Evolutionary conservation across 2,329 filamentous ascomycete species (phyloP), one percentile per base, ranked within the genome.

Genomic region (Emergomyces africanus): DNA sequence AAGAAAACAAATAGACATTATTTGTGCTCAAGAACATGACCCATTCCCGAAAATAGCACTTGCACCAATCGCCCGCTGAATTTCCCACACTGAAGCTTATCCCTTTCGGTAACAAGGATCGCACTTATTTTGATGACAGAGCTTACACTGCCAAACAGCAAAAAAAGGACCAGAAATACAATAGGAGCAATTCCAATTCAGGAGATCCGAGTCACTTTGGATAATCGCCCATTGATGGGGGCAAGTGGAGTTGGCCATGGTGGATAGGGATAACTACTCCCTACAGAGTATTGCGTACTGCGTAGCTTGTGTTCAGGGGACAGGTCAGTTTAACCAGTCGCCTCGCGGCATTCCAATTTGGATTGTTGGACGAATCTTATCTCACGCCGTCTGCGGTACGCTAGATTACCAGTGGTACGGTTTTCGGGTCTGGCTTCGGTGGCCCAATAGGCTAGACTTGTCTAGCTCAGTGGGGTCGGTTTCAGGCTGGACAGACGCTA

Each of bases 101-200:
- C 30, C 25, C 33, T 53, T 53, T 39, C 33, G 71, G 66, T 74
- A 69, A 66, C 72, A 75, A 46, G 64, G 60, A 61, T 74, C 69
- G 64, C 72, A 75, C 23, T 71, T 72, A 63, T 67, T 72, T 60
- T 72, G 67, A 46, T 68, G 68, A 66, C 72, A 75, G 60, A 72
- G 68, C 65, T 74, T 74, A 68, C 72, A 75, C 25, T 68, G 72
- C 72, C 72, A 75, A 62, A 74, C 72, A n/a, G 72, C 72, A 49
- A 71, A 65, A 60, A 70, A 74, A 37, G 72, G 72, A 20, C 72
- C 72, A 33, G 67, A 67, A 63, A 71, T 74, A 66, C 72, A 75
- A 62, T 73, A 70, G 8, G 70, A 72, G 63, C 72, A 75, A 18
- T 70, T 69, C 72, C 72, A 75, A 55, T 69, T 70, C 59, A 75